Conservation (phyloP, 441 rosid genomes). For the Euphorbia schlechtendalii region DNA sequence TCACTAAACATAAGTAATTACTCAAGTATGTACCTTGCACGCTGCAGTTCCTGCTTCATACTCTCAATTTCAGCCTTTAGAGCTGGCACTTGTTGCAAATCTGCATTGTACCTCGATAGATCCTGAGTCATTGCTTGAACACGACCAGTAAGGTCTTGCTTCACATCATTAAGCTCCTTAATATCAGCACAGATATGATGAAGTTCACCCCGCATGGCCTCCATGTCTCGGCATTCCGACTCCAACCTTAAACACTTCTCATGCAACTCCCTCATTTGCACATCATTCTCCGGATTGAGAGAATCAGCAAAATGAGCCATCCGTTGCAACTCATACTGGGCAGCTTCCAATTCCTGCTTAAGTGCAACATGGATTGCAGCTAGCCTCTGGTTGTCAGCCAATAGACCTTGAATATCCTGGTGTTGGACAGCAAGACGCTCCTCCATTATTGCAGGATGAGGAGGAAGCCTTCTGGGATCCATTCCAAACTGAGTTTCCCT, state of each 20-base stretch:
- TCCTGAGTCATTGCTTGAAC: constrained; percentile 68
- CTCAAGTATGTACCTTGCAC: constrained; percentile 51
- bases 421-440: constrained; percentile 73
- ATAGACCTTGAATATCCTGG: constrained; percentile 78
- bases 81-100: constrained; percentile 69
- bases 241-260: constrained; percentile 65
- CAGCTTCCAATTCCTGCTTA: constrained; percentile 84
- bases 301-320: constrained; percentile 63
- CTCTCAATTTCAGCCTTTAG: constrained; percentile 68
- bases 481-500: constrained; percentile 56
- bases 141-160: constrained; percentile 67
- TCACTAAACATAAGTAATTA: constrained; percentile 4
- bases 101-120: constrained; percentile 58
- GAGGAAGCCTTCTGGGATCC: constrained; percentile 57
- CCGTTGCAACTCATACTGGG: constrained; percentile 69
- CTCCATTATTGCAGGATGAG: constrained; percentile 59
- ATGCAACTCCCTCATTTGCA: constrained; percentile 78
- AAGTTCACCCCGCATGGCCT: constrained; percentile 57
- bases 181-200: constrained; percentile 58
- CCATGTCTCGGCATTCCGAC: constrained; percentile 61
- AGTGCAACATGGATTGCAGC: constrained; percentile 92
- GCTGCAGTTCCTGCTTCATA: constrained; percentile 84
- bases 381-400: constrained; percentile 75
- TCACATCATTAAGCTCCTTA: constrained; percentile 62
- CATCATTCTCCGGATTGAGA: constrained; percentile 63